Base-by-base conservation (phyloP, 805 yeast species). In the Candida manassasensis region DNA sequence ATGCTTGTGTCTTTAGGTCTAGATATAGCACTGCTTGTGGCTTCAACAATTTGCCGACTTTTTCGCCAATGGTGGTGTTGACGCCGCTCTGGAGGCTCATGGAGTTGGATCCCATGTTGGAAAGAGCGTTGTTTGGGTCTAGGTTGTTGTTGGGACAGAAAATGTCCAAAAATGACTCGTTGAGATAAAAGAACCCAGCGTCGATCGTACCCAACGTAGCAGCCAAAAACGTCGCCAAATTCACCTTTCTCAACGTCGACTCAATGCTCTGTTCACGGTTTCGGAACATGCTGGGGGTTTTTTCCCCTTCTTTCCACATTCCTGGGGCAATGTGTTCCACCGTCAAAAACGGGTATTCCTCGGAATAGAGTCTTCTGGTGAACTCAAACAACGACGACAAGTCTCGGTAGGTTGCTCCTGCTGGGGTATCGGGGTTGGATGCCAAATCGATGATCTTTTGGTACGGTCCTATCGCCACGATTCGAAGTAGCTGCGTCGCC, bases 1-100 rank as follows among this genome's bases (percentile, higher is more conserved):
- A 93, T 0, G 96, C 96, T 58, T 93, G 98, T 0, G 98, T 93
- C 55, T 93, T 93, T 53, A 93, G 70, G 47, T 93, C 97, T 26
- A 93, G 66, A 47, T 72, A 87, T 34, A 93, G 60, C 9, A 76
- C 77, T 0, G 93, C 88, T 47, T 86, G 96, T 7, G 84, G 76
- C 54, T 88, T 88, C 39, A 87, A 63, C 27, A 93, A 63, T 47
- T 80, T 75, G 4, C 87, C 73, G 10, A 63, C 65, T 27, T 51
- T 57, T 30, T 61, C 71, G 6, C 69, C 69, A 19, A 60, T 57
- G n/a, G 53, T 44, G 18, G 53, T 52, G 31, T 50, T 60, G 6
- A 51, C 52, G 6, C 59, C 59, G 37, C 66, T 53, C 42, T 64
- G 70, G 17, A 61, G 42, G 34, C 51, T 55, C 50, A 54, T 48